Percentiles rank a stretch among this genome's conserved stretches.
These are phyloP conservation scores for Aurinia saxatilis DNA, from an alignment of 345 rosid species.

Conservation along the genomic window DNA sequence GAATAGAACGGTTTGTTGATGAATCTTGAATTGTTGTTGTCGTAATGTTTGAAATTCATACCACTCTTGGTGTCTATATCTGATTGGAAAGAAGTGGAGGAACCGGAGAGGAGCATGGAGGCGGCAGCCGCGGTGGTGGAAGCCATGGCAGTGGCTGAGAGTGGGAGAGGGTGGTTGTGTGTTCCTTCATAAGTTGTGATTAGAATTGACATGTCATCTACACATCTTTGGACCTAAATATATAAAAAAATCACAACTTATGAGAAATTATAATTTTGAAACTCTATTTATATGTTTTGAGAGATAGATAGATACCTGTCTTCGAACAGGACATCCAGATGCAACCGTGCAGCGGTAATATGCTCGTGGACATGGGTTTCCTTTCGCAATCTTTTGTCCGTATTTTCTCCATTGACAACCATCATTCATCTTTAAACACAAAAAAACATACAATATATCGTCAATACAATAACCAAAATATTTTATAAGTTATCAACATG, in stretches of 20 bases:
- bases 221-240: constrained; percentile 58
- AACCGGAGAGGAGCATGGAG: constrained; percentile 53
- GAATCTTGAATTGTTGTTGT: constrained; percentile 28
- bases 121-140: constrained; percentile 67
- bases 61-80: background rate
- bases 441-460: background rate
- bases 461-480: background rate
- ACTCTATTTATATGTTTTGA: background rate
- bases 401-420: constrained; percentile 92
- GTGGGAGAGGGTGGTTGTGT: constrained; percentile 60
- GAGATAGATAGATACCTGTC: constrained; percentile 33
- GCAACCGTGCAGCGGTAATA: constrained; percentile 72
- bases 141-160: constrained; percentile 63
- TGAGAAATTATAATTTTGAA: background rate
- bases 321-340: constrained; percentile 60
- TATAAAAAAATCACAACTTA: background rate
- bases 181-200: constrained; percentile 66
- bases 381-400: constrained; percentile 70
- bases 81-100: constrained; percentile 32
- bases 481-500: background rate
- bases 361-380: constrained; percentile 78
- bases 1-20: constrained; percentile 29
- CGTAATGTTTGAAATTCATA: constrained; percentile 17
- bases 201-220: constrained; percentile 50
- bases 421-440: constrained; percentile 54